Conservation (phyloP, 2,329 filamentous ascomycete species). For the Fusarium gaditjirri region DNA sequence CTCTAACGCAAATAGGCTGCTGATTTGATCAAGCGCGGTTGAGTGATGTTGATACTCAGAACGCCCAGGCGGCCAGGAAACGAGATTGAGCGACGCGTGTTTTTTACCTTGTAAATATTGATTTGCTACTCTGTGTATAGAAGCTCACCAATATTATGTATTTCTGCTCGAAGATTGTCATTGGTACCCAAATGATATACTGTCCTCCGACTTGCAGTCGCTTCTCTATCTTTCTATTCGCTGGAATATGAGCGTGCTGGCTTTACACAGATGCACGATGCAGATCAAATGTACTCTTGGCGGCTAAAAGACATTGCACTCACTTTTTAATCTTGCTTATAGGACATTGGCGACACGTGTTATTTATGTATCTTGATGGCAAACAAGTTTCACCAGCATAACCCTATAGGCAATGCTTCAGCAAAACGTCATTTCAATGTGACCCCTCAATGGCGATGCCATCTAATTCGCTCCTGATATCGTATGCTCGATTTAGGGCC, state of each 20-base stretch:
- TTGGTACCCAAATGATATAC: neutral
- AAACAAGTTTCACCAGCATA: neutral
- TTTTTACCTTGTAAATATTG: neutral
- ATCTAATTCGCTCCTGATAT: constrained; percentile 11
- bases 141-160: too few relatives aligned
- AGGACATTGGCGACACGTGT: neutral
- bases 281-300: neutral
- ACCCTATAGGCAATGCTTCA: neutral
- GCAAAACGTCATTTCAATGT: neutral
- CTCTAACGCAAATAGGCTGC: constrained; percentile 13
- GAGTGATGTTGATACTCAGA: neutral
- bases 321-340: neutral
- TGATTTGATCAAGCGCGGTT: constrained; percentile 25
- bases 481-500: neutral
- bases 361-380: neutral
- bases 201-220: neutral
- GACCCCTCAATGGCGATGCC: constrained; percentile 16
- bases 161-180: neutral
- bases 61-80: neutral
- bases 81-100: too few relatives aligned
- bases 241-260: neutral
- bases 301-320: neutral
- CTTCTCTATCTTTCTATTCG: neutral
- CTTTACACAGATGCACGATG: neutral
- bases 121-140: neutral